These are phyloP conservation scores for Dendrobium nobile DNA, from an alignment of 106 monocot species.

Conservation along the genomic window DNA sequence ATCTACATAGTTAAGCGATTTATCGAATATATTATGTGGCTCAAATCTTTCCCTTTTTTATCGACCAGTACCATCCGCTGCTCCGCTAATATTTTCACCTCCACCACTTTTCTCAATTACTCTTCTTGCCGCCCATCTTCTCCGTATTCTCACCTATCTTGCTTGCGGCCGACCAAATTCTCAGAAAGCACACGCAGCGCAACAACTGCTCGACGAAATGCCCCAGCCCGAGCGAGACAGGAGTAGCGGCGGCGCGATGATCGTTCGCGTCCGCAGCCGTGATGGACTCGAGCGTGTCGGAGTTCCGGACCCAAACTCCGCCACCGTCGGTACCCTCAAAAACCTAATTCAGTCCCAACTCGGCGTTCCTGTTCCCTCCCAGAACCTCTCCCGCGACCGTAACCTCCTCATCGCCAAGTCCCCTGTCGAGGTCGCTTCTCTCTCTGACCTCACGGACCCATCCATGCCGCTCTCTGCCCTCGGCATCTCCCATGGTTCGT, in stretches of 20 bases:
- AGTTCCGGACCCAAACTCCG: constrained; percentile 34
- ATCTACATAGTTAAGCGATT: no score
- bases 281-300: constrained; percentile 88
- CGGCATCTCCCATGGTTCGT: constrained; percentile 65
- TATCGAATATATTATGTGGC: no score
- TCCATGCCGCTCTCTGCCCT: constrained; percentile 43
- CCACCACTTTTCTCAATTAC: no score
- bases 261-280: constrained; percentile 88
- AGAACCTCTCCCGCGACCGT: constrained; percentile 65
- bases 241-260: constrained; percentile 33
- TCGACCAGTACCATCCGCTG: no score
- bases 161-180: neutral
- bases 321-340: constrained; percentile 53
- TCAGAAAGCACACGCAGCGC: neutral
- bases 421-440: constrained; percentile 6
- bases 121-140: no score
- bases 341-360: constrained; percentile 75
- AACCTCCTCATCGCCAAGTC: constrained; percentile 56
- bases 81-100: no score
- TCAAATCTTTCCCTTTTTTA: no score
- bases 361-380: constrained; percentile 47
- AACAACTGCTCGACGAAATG: neutral
- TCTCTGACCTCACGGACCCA: constrained; percentile 20
- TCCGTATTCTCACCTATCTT: no score
- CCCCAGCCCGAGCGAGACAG: neutral